Evolutionary conservation across 2,329 filamentous ascomycete genomes (phyloP), one percentile per base, ranked within the genome.

Genomic region (Aureobasidium sp.): DNA sequence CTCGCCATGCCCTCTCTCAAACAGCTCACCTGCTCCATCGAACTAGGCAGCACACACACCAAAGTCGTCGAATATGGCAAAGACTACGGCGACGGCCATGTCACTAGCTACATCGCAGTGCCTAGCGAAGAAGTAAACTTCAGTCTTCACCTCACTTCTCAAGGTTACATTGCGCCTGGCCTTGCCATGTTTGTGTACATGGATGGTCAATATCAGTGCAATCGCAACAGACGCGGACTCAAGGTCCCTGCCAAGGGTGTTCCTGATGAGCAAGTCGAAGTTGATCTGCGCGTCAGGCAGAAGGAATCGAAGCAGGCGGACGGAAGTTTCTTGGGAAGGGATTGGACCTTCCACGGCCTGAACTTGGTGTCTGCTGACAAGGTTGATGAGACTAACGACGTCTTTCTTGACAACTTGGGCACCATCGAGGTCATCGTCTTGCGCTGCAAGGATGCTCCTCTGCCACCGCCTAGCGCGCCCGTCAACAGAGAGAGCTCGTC

Each of bases 121-220:
- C 81, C 81, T 3, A 69, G 72, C 49, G 69, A 73, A 15, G 70
- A 75, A n/a, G 69, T 72, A 2, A 69, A 74, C 0, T 84, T 84
- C 69, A 75, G 71, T 21, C 71, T 84, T 39, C 79, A 76, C 63
- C 73, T 84, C 42, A 75, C 70, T 3, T 80, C 80, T 0, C 70
- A 70, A 39, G 77, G 75, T 34, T 84, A 79, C 70, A 81, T 84
- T 64, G 78, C 78, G 1, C 74, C 78, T 29, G 82, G 82, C 0
- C 69, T 84, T 11, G 77, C 80, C 2, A 77, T 81, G 69, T 81
- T 80, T 63, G 80, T 84, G 29, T 84, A 78, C 71, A 82, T 83
- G 44, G 82, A 84, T 65, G 82, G 82, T 21, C 70, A 78, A 5
- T 83, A 83, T 64, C 81, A 84, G 66, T 82, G 79, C 70, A 84